Evolutionary conservation across 2,329 filamentous ascomycete genomes (phyloP).

Genomic region (Talaromyces sp.): DNA sequence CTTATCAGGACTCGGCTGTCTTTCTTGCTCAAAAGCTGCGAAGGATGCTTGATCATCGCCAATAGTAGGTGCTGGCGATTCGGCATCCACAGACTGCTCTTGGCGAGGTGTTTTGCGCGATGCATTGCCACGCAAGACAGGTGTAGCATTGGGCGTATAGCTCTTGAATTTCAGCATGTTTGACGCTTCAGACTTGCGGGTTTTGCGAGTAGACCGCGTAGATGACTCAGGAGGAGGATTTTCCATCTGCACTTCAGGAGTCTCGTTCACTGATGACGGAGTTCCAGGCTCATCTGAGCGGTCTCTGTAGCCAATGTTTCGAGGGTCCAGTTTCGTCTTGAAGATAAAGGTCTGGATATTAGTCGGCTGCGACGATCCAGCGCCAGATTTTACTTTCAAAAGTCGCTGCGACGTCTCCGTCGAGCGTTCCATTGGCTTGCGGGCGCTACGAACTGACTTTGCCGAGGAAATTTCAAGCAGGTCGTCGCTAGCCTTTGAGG

Average conservation of each 20-base stretch:
- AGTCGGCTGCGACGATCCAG: slow-evolving; percentile 19
- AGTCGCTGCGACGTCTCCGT: slow-evolving; percentile 18
- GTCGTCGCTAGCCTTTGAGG: slow-evolving; percentile 19
- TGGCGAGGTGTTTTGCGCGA: slow-evolving; percentile 15
- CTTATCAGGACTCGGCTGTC: slow-evolving; percentile 7
- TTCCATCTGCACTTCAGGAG: slow-evolving; percentile 6
- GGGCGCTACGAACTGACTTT: slow-evolving; percentile 15
- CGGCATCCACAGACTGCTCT: slow-evolving; percentile 11
- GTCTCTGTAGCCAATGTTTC: slow-evolving; percentile 11
- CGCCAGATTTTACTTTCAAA: slow-evolving; percentile 19
- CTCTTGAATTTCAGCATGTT: slow-evolving; percentile 19
- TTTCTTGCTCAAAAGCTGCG: slow-evolving; percentile 7
- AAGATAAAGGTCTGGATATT: slow-evolving; percentile 22
- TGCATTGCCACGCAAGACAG: neutral
- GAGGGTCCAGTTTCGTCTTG: slow-evolving; percentile 18
- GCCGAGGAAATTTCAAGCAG: slow-evolving; percentile 7
- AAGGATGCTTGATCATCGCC: slow-evolving; percentile 11
- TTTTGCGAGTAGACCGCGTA: slow-evolving; percentile 14
- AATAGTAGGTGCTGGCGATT: slow-evolving; percentile 12
- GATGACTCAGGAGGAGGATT: neutral
- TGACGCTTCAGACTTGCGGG: slow-evolving; percentile 16
- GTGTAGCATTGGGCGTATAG: slow-evolving; percentile 18
- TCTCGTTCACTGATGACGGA: slow-evolving; percentile 14
- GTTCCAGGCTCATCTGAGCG: slow-evolving; percentile 20
- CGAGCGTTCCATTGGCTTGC: slow-evolving; percentile 17